Conservation (phyloP, 306 rosid species). For the Prunus davidiana region DNA sequence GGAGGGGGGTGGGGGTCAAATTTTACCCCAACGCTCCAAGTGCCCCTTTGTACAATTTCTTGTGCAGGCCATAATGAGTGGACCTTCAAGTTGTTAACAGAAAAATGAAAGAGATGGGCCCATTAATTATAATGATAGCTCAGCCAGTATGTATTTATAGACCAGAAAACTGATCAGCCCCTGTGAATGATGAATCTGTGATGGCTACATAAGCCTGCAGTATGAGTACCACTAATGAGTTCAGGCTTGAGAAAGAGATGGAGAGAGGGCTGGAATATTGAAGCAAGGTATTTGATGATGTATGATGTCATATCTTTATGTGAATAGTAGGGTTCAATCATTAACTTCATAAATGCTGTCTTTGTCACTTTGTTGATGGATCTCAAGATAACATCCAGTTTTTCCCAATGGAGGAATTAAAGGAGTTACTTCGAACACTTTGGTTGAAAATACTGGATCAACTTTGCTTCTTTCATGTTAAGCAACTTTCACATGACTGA, state of each 20-base stretch:
- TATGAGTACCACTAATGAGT: background rate
- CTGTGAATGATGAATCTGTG: background rate
- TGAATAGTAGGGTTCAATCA: conserved; percentile 39
- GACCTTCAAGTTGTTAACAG: conserved; percentile 1
- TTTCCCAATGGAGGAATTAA: background rate
- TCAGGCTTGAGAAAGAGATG: background rate
- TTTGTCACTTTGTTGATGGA: background rate
- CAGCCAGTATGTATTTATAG: background rate
- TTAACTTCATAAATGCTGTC: conserved; percentile 24
- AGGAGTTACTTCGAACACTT: background rate
- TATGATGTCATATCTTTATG: conserved; percentile 41
- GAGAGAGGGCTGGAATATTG: background rate
- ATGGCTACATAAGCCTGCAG: background rate
- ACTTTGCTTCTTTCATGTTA: background rate
- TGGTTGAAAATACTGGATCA: background rate
- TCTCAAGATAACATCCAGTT: background rate
- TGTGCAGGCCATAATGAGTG: conserved; percentile 11
- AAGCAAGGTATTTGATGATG: background rate
- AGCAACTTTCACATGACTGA: background rate
- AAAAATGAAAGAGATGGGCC: background rate
- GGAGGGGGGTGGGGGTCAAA: background rate
- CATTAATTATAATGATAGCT: background rate
- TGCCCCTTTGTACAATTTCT: background rate
- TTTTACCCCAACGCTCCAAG: background rate
- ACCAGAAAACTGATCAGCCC: background rate